phyloP scores from a whole-genome alignment of 306 rosid genomes.

The Fragaria iinumae region DNA sequence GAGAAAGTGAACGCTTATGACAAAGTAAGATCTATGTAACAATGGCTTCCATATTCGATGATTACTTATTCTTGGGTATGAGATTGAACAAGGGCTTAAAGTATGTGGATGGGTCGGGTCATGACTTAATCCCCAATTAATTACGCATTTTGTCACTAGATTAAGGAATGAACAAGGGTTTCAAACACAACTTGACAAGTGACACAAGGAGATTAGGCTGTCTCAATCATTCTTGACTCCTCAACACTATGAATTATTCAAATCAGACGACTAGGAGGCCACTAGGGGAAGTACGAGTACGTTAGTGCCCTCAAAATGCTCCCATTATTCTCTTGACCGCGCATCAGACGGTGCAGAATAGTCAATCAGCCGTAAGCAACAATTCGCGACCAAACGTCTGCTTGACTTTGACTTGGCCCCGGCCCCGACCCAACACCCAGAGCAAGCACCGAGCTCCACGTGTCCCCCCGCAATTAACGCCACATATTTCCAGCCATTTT shows the following conservation, averaged over 20 bases:
- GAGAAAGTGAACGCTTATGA: no score
- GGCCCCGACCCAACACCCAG: not conserved
- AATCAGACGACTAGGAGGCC: not conserved
- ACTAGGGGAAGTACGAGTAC: not conserved
- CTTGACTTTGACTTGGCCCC: not conserved
- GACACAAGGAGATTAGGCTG: not conserved
- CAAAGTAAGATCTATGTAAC: no score
- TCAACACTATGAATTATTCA: not conserved
- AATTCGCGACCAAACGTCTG: not conserved
- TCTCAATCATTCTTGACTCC: not conserved
- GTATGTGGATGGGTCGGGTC: no score
- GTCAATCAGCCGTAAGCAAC: slow-evolving; percentile 1
- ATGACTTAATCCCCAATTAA: not conserved
- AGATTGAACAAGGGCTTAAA: no score
- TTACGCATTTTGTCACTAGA: not conserved
- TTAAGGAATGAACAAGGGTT: not conserved
- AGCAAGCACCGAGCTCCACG: not conserved
- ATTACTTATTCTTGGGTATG: no score
- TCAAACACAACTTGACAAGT: not conserved
- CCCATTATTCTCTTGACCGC: not conserved
- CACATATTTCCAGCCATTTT: not conserved
- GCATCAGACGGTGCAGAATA: not conserved
- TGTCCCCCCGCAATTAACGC: not conserved
- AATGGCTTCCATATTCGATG: no score
- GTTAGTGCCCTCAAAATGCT: not conserved